phyloP scores from a whole-genome alignment of 1,284 basidiomycete species.

The Moesziomyces aphidis region DNA sequence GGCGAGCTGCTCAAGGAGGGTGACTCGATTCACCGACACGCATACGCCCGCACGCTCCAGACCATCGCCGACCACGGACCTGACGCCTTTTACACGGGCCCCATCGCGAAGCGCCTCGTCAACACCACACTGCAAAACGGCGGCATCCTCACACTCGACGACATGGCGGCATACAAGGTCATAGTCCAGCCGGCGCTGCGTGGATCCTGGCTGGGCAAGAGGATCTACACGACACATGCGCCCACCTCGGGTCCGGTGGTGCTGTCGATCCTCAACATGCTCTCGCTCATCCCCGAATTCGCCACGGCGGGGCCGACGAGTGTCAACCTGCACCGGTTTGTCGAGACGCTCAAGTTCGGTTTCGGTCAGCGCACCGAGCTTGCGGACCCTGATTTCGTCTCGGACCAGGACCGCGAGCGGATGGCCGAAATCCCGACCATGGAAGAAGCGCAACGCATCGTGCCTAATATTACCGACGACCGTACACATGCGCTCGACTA shows the following conservation, averaged over 20 bases:
- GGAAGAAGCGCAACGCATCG: slow-evolving; percentile 56
- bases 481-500: slow-evolving; percentile 57
- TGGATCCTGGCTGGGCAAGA: slow-evolving; percentile 81
- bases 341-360: slow-evolving; percentile 68
- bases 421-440: slow-evolving; percentile 47
- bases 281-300: slow-evolving; percentile 47
- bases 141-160: slow-evolving; percentile 80
- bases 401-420: slow-evolving; percentile 30
- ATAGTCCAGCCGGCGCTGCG: slow-evolving; percentile 78
- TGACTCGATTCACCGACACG: slow-evolving; percentile 48
- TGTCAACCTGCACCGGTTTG: slow-evolving; percentile 67
- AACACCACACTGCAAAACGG: slow-evolving; percentile 75
- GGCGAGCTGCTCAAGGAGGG: slow-evolving; percentile 70
- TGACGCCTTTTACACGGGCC: slow-evolving; percentile 72
- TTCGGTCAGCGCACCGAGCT: slow-evolving; percentile 69
- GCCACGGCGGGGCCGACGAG: slow-evolving; percentile 19
- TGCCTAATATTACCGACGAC: slow-evolving; percentile 63
- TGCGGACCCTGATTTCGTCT: slow-evolving; percentile 69
- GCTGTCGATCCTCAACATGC: slow-evolving; percentile 64
- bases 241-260: slow-evolving; percentile 66
- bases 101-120: slow-evolving; percentile 80
- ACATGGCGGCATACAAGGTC: slow-evolving; percentile 79
- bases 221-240: slow-evolving; percentile 80
- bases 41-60: slow-evolving; percentile 56
- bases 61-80: slow-evolving; percentile 54